Evolutionary conservation across 179 eudicot species (phyloP), one percentile per base, ranked within the genome.

Genomic region (Spinacia oleracea): DNA sequence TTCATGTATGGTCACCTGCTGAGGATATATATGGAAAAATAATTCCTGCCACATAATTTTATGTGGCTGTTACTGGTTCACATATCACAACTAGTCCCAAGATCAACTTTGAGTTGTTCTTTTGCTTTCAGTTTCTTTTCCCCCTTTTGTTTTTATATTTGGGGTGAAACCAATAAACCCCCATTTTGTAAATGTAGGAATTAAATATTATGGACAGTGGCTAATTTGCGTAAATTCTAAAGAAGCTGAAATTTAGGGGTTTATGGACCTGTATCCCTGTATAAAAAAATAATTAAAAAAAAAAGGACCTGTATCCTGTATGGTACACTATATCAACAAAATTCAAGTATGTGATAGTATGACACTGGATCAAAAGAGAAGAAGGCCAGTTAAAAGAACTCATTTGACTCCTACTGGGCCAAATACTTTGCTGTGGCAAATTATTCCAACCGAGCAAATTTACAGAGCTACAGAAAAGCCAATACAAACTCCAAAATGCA

Each of bases 41-140:
- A 55, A 48, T 20, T 75, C 38, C 56, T 69, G 42, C 87, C 87
- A 82, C 85, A 77, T 51, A 79, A 42, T 42, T 82, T 85, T 72
- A 55, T 85, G 85, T 53, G 87, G 87, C 73, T 82, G 70, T 55
- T 55, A 76, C 53, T 38, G 46, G 31, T 78, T 78, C 42, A 65
- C 51, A n/a, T 23, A 11, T 51, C 42, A 65, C 51, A 40, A 68
- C 9, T 51, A 59, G 73, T 48, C 43, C 78, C 64, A 72, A 7
- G 14, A 53, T 70, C 65, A 55, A 25, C 25, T 40, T 32, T 70
- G 67, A 68, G 31, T 40, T 10, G 55, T 55, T 23, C 74, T 77
- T 12, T 25, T 32, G 5, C 34, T 4, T 58, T 60, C 34, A 60
- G 32, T 25, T 60, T 27, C 0, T 6, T 60, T 27, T 14, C 11